Base-by-base conservation (phyloP, 345 rosid genomes). In the Citrus cavaleriei region DNA sequence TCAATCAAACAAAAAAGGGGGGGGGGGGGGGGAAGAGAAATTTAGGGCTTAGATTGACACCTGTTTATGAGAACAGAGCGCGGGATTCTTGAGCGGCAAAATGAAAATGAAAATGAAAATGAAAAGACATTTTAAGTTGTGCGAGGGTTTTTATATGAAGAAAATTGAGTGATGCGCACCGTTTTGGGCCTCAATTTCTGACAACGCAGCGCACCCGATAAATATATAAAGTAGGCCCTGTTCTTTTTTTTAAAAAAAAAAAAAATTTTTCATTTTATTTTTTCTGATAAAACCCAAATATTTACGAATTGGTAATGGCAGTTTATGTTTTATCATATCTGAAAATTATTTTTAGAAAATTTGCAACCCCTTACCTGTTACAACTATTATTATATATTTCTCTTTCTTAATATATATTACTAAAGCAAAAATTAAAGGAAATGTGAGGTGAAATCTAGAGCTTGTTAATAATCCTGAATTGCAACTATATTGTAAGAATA, bases 51-150 rank as follows among this genome's bases (percentile, higher is more conserved):
- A 38, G 51, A 24, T 34, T 61, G 8, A 2, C 4, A 66, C 61
- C 61, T n/a, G 42, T 14, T 7, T 12, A 14, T 18, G 25, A 76
- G 14, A 46, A 24, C 4, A 34, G 30, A 4, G 79, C 72, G 79
- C 79, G 79, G 72, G 72, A 49, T 28, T 38, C 54, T 63, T 9
- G 6, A 64, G 78, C 70, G 78, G 42, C 12, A 75, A 75, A 74
- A 46, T 10, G 62, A 75, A 74, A 74, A 46, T 10, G 62, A 75
- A 74, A 74, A 46, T 10, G 62, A 75, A 74, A 64, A 21, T 62
- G 59, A 27, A 19, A 61, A 13, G 7, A 4, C 12, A 1, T 42
- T 42, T 42, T 10, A 0, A 3, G 8, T 25, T 4, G 42, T 10
- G 38, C 0, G 21, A 30, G 19, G n/a, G 38, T 24, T 18, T 46